Evolutionary conservation across 768 basidiomycete genomes (phyloP), one percentile per base, ranked within the genome.

Genomic region (Heimioporus sp.): DNA sequence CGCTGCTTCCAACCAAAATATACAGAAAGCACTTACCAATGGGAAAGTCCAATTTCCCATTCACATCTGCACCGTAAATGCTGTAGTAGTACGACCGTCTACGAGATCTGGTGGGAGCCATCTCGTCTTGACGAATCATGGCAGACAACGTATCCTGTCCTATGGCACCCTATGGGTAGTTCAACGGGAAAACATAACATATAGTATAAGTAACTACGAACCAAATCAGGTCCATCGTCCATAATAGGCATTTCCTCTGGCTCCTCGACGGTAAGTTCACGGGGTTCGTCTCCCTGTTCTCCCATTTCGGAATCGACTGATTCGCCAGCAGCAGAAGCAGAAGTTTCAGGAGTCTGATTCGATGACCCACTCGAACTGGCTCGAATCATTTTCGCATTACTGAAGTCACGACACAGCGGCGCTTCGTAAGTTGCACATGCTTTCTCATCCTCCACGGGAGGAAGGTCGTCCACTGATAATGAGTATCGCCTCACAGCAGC

Each of bases 71-170:
- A 50, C 64, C 64, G 39, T 68, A 68, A 6, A 68, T 62, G 37
- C 64, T 69, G 53, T 75, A 76, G 58, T 76, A 78, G 58, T 79
- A 79, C 46, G 78, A 76, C 53, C 87, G 72, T 53, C 86, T 75
- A 24, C 85, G 73, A 31, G 80, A 74, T 41, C 85, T 79, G 28
- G 74, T 68, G 9, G 85, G 84, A 20, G 78, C 71, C 54, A 80
- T 69, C 66, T 90, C 88, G 56, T 90, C 88, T 46, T 83, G 82
- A 36, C 82, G 78, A 59, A 90, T 89, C 83, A 88, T 87, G 16
- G 79, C 72, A 46, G 81, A 79, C 38, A 90, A 72, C 8, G 86
- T 81, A 59, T 90, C 87, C 57, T 90, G 86, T 16, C 85, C 79
- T 46, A 90, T 85, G 8, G 60, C 58, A n/a, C 87, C 87, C 87